Conservation (phyloP, 208 protist species). For the Wallacemonas collosoma region DNA sequence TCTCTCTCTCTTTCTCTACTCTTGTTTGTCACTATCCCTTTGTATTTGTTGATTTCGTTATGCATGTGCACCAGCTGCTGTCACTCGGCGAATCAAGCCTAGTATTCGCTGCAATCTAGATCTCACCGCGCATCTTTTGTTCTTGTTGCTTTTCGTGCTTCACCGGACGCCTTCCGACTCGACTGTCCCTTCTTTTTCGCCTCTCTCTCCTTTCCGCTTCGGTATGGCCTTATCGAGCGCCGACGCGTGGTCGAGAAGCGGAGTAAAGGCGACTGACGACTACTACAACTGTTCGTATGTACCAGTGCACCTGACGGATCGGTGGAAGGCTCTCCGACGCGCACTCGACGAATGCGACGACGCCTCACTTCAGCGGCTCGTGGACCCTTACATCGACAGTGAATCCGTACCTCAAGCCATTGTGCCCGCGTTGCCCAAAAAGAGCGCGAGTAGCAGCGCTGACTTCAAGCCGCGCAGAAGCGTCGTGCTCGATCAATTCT, state of each 20-base stretch:
- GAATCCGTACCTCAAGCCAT: neutral
- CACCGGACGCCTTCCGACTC: neutral
- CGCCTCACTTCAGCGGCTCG: neutral
- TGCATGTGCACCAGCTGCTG: too few species aligned
- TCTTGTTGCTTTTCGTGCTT: neutral
- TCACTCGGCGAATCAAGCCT: too few species aligned
- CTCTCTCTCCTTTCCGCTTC: constrained; percentile 2
- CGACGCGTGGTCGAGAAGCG: neutral
- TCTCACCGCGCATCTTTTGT: neutral
- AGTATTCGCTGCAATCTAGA: too few species aligned
- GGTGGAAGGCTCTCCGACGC: constrained; percentile 32
- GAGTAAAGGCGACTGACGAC: constrained; percentile 27
- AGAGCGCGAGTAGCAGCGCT: constrained; percentile 23
- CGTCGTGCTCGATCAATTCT: constrained; percentile 27
- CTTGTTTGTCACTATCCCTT: too few species aligned
- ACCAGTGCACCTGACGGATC: constrained; percentile 28
- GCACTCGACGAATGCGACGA: constrained; percentile 14
- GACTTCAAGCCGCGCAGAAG: constrained; percentile 24
- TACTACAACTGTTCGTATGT: constrained; percentile 55
- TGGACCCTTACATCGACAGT: neutral
- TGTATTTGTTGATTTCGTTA: too few species aligned
- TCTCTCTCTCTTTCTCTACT: too few species aligned
- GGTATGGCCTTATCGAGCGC: constrained; percentile 1
- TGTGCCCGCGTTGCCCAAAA: neutral
- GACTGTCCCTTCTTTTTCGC: neutral